Base-by-base conservation (phyloP, 768 basidiomycete genomes). In the Tricholoma furcatifolium region DNA sequence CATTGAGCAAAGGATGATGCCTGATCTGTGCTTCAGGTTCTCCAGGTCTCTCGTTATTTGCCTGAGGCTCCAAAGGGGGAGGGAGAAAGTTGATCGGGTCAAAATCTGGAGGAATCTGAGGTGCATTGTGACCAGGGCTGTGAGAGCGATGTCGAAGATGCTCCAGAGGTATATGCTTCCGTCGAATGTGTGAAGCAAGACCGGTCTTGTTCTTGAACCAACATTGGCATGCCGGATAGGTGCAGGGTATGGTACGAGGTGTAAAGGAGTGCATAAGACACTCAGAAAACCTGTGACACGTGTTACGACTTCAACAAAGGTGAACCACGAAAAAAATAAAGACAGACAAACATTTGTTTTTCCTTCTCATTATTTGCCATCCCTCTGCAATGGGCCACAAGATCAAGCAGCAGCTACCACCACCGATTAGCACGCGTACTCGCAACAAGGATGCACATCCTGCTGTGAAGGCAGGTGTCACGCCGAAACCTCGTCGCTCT, bases 1-100 rank as follows among this genome's bases (percentile, higher is more conserved):
- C 49, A 50, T 50, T 50, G 15, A 50, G 24, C 31, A 31, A 21
- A 20, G 49, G 40, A 21, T 50, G 49, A 20, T 50, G 43, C 34
- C 24, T 30, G 8, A 12, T 41, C 10, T 34, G 21, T 34, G 31
- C 31, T 23, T 15, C 18, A 35, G 34, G 34, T 35, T 9, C 9
- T 8, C 15, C 34, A 35, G 34, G 34, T 35, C 8, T 8, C 9
- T 35, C 34, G 9, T 35, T 15, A 15, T 35, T 15, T 35, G 34
- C 9, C 34, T n/a, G n/a, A n/a, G n/a, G n/a, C n/a, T n/a, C n/a
- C n/a, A n/a, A n/a, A n/a, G n/a, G n/a, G n/a, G n/a, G n/a, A n/a
- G n/a, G n/a, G n/a, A n/a, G n/a, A n/a, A n/a, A n/a, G n/a, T n/a
- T n/a, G n/a, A 35, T 35, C 9, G 15, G 9, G 8, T 35, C 34